Percentiles rank a stretch among this genome's conserved stretches.
Conservation (phyloP, 2,329 filamentous ascomycete genomes). For the Ceratocystis ficicola region DNA sequence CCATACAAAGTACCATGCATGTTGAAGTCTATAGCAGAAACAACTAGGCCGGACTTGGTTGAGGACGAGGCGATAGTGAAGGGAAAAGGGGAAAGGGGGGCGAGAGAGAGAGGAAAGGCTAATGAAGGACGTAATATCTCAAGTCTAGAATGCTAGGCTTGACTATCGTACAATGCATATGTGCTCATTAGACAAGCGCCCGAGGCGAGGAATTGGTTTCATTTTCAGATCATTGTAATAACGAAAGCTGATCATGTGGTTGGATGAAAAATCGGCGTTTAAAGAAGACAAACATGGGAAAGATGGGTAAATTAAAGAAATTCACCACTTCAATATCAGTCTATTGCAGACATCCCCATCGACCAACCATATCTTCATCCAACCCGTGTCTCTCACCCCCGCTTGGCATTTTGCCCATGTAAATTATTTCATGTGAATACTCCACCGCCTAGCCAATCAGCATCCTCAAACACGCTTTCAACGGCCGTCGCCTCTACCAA, state of each 20-base stretch:
- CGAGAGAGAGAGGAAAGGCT: neutral
- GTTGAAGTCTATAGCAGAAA: neutral
- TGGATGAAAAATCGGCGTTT: neutral
- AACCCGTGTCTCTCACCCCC: neutral
- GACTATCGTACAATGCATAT: neutral
- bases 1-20: neutral
- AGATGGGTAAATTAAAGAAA: neutral
- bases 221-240: neutral
- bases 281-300: neutral
- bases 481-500: neutral
- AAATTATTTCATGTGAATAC: neutral
- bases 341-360: neutral
- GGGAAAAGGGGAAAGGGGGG: neutral
- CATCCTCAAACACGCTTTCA: neutral
- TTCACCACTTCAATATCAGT: neutral
- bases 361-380: neutral
- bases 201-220: neutral
- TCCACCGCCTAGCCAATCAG: neutral
- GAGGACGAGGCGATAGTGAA: neutral
- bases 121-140: neutral
- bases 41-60: neutral
- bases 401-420: neutral
- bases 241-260: slow-evolving; percentile 1
- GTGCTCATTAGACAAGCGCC: neutral
- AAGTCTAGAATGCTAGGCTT: neutral